These are phyloP conservation scores for Aureobasidium melanogenum DNA, from an alignment of 2,329 filamentous ascomycete species.

Conservation along the genomic window DNA sequence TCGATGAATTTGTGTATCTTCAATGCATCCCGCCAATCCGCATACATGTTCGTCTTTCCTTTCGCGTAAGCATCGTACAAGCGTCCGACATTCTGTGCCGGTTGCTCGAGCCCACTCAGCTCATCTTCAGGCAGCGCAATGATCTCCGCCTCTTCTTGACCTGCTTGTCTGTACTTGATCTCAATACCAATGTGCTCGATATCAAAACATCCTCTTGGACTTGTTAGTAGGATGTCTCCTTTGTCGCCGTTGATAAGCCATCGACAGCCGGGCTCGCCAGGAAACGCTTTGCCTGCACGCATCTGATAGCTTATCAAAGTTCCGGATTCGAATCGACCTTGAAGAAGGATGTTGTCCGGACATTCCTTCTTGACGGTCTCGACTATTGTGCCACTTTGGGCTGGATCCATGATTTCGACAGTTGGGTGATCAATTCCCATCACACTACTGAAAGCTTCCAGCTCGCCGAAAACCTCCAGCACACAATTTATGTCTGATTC, in stretches of 20 bases:
- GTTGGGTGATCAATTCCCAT: constrained; percentile 39
- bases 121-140: neutral
- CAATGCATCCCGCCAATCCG: constrained; percentile 1
- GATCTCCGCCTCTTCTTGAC: neutral
- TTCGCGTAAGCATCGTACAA: constrained; percentile 4
- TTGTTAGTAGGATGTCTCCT: constrained; percentile 22
- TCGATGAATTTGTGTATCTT: neutral
- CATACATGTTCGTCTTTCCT: neutral
- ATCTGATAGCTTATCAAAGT: constrained; percentile 38
- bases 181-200: neutral
- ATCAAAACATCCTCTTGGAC: neutral
- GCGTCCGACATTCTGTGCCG: constrained; percentile 1
- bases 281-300: constrained; percentile 43
- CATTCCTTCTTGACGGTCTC: constrained; percentile 19
- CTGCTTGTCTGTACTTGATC: neutral
- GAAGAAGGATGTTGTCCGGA: constrained; percentile 36
- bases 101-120: neutral
- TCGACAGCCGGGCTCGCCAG: constrained; percentile 35
- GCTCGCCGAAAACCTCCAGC: constrained; percentile 8
- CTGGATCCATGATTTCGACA: constrained; percentile 24
- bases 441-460: constrained; percentile 31
- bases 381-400: neutral
- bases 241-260: constrained; percentile 45
- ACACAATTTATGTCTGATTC: neutral
- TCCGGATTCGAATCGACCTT: constrained; percentile 31